Evolutionary conservation across 2,329 filamentous ascomycete species (phyloP), one percentile per base, ranked within the genome.

Genomic region (Elsinoe fawcettii): DNA sequence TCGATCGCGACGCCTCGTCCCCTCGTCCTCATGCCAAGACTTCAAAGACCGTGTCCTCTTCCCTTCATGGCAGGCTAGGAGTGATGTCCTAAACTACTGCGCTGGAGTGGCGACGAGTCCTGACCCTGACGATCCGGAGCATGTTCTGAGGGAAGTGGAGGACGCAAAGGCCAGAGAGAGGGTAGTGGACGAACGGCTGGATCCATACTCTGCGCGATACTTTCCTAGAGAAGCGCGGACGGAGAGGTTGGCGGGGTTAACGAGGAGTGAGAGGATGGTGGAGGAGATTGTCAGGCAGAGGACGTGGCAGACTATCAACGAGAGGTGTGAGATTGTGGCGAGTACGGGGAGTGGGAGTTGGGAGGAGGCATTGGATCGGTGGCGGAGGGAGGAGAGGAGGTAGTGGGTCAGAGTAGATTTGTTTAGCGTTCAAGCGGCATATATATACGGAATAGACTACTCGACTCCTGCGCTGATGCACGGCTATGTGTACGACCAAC

Each of bases 11-110:
- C 75, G 74, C 34, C 75, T 78, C 37, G 83, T 93, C 59, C 79
- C 86, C 11, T 64, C 80, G 0, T 63, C 74, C 2, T 76, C 86
- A 25, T 96, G 92, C 68, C 74, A 78, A 39, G 67, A 68, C 0
- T 97, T 97, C 72, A 88, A 89, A 63, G 76, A 89, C 11, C 77
- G 82, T 22, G 83, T 95, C 1, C 74, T 99, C 2, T 96, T 96
- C 64, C 89, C 90, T 0, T 87, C 87, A 23, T 99, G 93, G 93
- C 85, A 92, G 65, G 79, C 81, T 3, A 82, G 93, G 36, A 85
- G 86, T 14, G 86, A 95, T 66, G 86, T 96, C 1, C 75, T 97
- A 56, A 87, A 84, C 63, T 99, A 96, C 71, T 99, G 93, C 73
- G 85, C 88, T 1, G 80, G 86, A 34, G 90, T 99, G 0, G 92